These are phyloP conservation scores for Neopestalotiopsis rosae DNA, from an alignment of 2,329 filamentous ascomycete species.

Conservation along the genomic window DNA sequence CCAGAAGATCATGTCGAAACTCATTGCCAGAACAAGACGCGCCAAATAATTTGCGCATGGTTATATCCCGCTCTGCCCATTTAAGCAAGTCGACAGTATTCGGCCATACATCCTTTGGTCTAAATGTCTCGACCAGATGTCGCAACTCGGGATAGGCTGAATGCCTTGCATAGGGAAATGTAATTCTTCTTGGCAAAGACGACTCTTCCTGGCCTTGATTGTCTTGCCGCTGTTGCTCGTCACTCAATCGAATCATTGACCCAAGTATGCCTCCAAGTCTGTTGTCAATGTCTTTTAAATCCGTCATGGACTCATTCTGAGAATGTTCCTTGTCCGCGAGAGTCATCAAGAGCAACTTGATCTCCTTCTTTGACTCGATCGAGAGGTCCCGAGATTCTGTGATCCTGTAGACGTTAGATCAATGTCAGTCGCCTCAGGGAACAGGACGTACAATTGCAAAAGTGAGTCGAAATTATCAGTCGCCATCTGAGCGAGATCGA, in stretches of 20 bases:
- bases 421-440: not conserved
- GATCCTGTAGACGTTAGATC: conserved; percentile 24
- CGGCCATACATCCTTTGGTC: conserved; percentile 78
- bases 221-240: not conserved
- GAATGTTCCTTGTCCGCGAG: conserved; percentile 35
- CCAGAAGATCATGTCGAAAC: conserved; percentile 71
- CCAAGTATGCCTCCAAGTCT: conserved; percentile 30
- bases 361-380: conserved; percentile 26
- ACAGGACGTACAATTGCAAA: conserved; percentile 40
- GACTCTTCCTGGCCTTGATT: conserved; percentile 18
- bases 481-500: conserved; percentile 67
- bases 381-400: conserved; percentile 24
- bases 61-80: conserved; percentile 68
- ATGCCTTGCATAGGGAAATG: conserved; percentile 87
- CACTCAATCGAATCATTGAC: conserved; percentile 26
- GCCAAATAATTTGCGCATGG: conserved; percentile 75
- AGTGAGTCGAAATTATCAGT: conserved; percentile 58
- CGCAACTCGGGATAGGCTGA: conserved; percentile 85
- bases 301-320: conserved; percentile 37
- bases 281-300: conserved; percentile 34
- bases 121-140: conserved; percentile 69
- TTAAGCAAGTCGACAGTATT: conserved; percentile 71
- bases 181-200: conserved; percentile 48
- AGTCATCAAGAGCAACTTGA: conserved; percentile 28
- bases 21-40: conserved; percentile 62